Percentiles rank a stretch among this genome's conserved stretches.
Conservation (phyloP, 1,284 basidiomycete species). For the Rhodotorula sp. region DNA sequence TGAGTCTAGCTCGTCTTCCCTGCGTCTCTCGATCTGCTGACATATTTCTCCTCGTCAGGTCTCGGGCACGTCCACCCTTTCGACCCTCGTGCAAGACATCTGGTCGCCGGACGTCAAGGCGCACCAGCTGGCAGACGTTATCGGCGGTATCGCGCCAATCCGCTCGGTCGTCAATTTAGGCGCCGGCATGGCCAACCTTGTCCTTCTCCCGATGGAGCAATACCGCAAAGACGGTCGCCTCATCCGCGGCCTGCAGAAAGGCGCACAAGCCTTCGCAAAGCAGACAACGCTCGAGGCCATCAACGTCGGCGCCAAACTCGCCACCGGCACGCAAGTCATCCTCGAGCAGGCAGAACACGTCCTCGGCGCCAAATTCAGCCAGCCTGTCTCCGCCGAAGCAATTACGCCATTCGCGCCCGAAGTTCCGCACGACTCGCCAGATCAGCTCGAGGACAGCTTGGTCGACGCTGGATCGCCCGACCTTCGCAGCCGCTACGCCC, state of each 20-base stretch:
- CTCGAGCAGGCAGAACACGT: conserved; percentile 93
- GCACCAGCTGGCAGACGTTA: conserved; percentile 93
- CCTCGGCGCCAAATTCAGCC: conserved; percentile 60
- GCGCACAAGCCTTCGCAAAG: conserved; percentile 85
- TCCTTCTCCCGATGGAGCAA: conserved; percentile 92
- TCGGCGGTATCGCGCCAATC: conserved; percentile 94
- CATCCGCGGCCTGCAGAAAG: conserved; percentile 88
- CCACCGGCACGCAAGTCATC: conserved; percentile 95
- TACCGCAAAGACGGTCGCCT: conserved; percentile 96
- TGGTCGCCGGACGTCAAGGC: conserved; percentile 99
- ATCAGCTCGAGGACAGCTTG: conserved; percentile 46
- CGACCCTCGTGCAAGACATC: conserved; percentile 87
- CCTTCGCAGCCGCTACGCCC: conserved; percentile 77
- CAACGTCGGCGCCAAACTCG: conserved; percentile 88
- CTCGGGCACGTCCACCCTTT: conserved; percentile 81
- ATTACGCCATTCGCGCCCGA: neutral
- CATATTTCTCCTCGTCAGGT: conserved; percentile 56
- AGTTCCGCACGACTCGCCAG: neutral
- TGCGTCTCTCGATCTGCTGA: conserved; percentile 51
- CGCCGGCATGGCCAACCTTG: conserved; percentile 90
- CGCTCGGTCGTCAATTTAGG: conserved; percentile 95
- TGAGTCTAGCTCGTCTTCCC: conserved; percentile 52
- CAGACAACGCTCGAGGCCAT: conserved; percentile 92
- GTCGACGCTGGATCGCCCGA: conserved; percentile 47
- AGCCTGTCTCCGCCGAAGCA: conserved; percentile 16